phyloP scores from a whole-genome alignment of 2,329 filamentous ascomycete species.

The Penicillium sp. region DNA sequence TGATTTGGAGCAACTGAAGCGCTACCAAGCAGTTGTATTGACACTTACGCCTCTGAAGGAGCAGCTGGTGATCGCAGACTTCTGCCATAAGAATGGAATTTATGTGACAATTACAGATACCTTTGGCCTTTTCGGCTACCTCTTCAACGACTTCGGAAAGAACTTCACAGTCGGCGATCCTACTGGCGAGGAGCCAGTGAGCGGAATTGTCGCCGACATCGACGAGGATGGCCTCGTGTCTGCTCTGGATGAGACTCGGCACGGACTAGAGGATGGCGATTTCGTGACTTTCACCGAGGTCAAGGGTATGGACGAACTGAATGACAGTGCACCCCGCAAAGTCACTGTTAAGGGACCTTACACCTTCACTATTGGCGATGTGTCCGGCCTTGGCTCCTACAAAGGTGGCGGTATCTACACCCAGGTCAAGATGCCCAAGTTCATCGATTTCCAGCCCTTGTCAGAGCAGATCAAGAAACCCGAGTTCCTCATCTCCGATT shows the following conservation, averaged over 20 bases:
- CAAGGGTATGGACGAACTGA: slow-evolving; percentile 86
- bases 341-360: slow-evolving; percentile 94
- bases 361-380: slow-evolving; percentile 94
- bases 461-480: slow-evolving; percentile 78
- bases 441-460: slow-evolving; percentile 83
- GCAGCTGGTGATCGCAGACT: slow-evolving; percentile 83
- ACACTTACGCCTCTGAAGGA: slow-evolving; percentile 79
- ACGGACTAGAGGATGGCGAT: slow-evolving; percentile 94
- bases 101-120: slow-evolving; percentile 86
- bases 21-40: slow-evolving; percentile 89
- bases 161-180: slow-evolving; percentile 89
- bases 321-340: slow-evolving; percentile 80
- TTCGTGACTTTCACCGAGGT: slow-evolving; percentile 93
- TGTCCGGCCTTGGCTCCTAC: slow-evolving; percentile 83
- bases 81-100: slow-evolving; percentile 91
- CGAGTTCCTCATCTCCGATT: slow-evolving; percentile 89
- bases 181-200: slow-evolving; percentile 83
- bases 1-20: slow-evolving; percentile 78
- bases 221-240: slow-evolving; percentile 89
- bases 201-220: slow-evolving; percentile 86
- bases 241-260: slow-evolving; percentile 88
- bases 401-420: slow-evolving; percentile 84
- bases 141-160: slow-evolving; percentile 97
- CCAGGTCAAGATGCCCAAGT: slow-evolving; percentile 98
- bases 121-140: slow-evolving; percentile 88